These are phyloP conservation scores for Solanum pinnatisectum DNA, from an alignment of 257 asterid genomes.

Conservation along the genomic window DNA sequence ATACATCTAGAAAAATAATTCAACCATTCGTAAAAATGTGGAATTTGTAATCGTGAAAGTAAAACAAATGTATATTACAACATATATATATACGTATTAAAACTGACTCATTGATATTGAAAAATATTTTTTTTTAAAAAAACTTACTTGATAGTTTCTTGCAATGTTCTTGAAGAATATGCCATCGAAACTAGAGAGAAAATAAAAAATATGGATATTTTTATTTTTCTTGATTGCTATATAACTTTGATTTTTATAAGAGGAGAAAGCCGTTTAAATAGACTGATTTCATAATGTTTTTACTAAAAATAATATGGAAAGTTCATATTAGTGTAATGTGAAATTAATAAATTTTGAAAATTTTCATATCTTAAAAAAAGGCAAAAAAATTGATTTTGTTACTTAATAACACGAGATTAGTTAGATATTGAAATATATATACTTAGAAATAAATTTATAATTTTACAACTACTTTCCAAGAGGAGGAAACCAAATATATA, in stretches of 20 bases:
- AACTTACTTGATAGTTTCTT: not conserved
- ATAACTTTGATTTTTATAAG: not conserved
- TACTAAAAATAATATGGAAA: not conserved
- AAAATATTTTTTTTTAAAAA: too few species aligned
- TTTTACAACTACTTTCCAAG: too few species aligned
- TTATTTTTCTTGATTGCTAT: too few species aligned
- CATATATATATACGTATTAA: too few species aligned
- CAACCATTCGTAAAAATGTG: too few species aligned
- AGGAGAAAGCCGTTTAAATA: not conserved
- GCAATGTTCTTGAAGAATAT: not conserved
- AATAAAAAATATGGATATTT: too few species aligned
- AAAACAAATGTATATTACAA: not conserved
- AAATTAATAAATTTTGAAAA: not conserved
- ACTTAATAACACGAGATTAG: not conserved
- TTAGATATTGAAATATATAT: not conserved
- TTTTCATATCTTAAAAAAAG: not conserved
- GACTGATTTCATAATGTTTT: not conserved
- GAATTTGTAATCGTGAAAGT: not conserved
- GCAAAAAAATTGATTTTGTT: not conserved
- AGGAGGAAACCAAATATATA: too few species aligned
- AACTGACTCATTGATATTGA: not conserved
- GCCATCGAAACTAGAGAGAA: not conserved
- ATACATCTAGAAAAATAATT: not conserved
- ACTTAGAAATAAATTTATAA: too few species aligned
- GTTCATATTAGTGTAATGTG: not conserved